Evolutionary conservation across 192 early-diverging fungal species (phyloP).

Genomic region (Funneliformis geosporum): DNA sequence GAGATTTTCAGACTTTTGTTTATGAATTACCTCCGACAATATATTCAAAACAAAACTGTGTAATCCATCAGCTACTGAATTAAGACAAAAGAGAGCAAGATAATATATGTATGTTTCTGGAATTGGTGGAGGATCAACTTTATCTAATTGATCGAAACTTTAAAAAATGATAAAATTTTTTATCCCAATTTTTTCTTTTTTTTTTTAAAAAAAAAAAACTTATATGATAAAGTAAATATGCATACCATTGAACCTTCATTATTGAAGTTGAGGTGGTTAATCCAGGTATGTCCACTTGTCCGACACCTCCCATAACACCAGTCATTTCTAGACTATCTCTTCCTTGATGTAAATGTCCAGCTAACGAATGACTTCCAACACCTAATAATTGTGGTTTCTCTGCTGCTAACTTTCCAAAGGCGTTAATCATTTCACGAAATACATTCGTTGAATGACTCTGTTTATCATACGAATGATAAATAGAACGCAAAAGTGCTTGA

Average conservation of each 20-base stretch:
- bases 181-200: not conserved
- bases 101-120: slow-evolving; percentile 89
- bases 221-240: not conserved
- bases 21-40: slow-evolving; percentile 46
- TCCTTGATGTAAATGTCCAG: slow-evolving; percentile 35
- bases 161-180: not conserved
- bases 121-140: slow-evolving; percentile 82
- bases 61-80: slow-evolving; percentile 71
- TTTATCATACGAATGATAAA: slow-evolving; percentile 78
- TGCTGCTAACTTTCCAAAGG: slow-evolving; percentile 69
- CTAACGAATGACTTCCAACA: slow-evolving; percentile 36
- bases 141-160: slow-evolving; percentile 91
- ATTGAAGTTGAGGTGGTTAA: slow-evolving; percentile 54
- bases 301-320: not conserved
- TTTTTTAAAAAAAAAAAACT: slow-evolving; percentile 7
- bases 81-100: slow-evolving; percentile 72
- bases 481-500: slow-evolving; percentile 58
- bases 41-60: slow-evolving; percentile 64
- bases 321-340: slow-evolving; percentile 43
- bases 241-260: slow-evolving; percentile 74
- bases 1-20: slow-evolving; percentile 31
- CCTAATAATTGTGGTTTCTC: slow-evolving; percentile 68
- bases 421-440: slow-evolving; percentile 79
- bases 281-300: slow-evolving; percentile 36
- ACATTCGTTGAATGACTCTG: slow-evolving; percentile 74